Percentiles rank a stretch among this genome's conserved stretches.
phyloP scores from a whole-genome alignment of 2,329 filamentous ascomycete genomes.

The Sclerotinia subarctica region DNA sequence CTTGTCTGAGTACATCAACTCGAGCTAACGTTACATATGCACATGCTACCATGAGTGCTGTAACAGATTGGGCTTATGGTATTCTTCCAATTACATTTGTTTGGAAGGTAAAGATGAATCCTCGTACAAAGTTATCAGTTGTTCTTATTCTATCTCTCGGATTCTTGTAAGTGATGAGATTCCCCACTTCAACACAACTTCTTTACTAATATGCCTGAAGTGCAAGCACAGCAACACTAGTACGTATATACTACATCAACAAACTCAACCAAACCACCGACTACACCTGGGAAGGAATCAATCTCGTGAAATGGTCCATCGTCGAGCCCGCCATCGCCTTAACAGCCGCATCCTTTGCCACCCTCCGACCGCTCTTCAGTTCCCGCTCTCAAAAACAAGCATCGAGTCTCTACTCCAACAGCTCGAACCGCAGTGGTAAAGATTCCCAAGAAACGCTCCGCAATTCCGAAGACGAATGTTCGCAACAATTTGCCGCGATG shows the following conservation, averaged over 20 bases:
- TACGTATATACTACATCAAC: conserved; percentile 45
- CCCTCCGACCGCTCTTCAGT: conserved; percentile 41
- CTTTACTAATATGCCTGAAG: conserved; percentile 29
- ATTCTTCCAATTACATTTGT: conserved; percentile 36
- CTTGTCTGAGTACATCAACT: conserved; percentile 35
- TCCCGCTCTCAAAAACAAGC: conserved; percentile 27
- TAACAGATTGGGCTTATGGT: conserved; percentile 36
- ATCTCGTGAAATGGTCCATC: conserved; percentile 46
- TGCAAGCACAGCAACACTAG: conserved; percentile 44
- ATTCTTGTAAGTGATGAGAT: conserved; percentile 40
- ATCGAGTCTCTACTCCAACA: not conserved
- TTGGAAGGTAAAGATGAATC: conserved; percentile 35
- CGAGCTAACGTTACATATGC: conserved; percentile 33
- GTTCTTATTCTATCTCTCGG: conserved; percentile 39
- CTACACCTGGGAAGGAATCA: conserved; percentile 43
- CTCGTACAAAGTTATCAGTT: conserved; percentile 38
- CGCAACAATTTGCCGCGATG: conserved; percentile 12
- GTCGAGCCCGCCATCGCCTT: conserved; percentile 45
- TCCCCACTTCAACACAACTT: not conserved
- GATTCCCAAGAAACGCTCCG: not conserved
- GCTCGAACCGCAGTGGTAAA: not conserved
- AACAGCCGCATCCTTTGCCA: conserved; percentile 43
- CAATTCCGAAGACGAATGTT: conserved; percentile 2
- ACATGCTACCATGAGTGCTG: conserved; percentile 33
- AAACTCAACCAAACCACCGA: conserved; percentile 40